Percentiles rank a stretch among this genome's conserved stretches.
These are phyloP conservation scores for Dactylellina sp. DNA, from an alignment of 2,329 filamentous ascomycete species.

Conservation along the genomic window DNA sequence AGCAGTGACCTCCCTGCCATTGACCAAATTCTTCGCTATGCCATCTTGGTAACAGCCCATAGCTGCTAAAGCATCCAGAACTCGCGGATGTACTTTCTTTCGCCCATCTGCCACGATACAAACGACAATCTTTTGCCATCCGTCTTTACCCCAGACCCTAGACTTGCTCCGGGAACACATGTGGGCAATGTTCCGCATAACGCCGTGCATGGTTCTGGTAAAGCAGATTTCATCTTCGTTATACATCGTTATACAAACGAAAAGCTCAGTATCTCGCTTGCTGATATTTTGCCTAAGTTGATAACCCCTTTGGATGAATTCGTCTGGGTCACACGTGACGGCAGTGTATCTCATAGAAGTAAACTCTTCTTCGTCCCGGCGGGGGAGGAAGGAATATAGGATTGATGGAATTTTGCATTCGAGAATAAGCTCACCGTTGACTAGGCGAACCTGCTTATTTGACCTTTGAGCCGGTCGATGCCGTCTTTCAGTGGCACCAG, in stretches of 20 bases:
- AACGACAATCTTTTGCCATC: constrained; percentile 99
- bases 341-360: constrained; percentile 99
- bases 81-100: constrained; percentile 90
- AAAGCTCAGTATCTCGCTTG: constrained; percentile 88
- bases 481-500: constrained; percentile 85
- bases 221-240: constrained; percentile 98
- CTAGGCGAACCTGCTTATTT: constrained; percentile 92
- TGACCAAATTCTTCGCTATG: constrained; percentile 98
- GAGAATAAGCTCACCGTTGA: constrained; percentile 96
- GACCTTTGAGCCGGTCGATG: constrained; percentile 83
- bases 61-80: constrained; percentile 90
- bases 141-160: constrained; percentile 93
- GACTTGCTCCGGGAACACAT: constrained; percentile 94
- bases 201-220: constrained; percentile 96
- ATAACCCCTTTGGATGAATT: constrained; percentile 89
- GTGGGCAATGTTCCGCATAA: constrained; percentile 97
- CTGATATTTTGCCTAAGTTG: constrained; percentile 93
- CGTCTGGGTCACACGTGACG: constrained; percentile 96
- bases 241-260: constrained; percentile 99
- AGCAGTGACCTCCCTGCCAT: constrained; percentile 91
- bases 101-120: constrained; percentile 96
- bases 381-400: constrained; percentile 93
- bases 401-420: constrained; percentile 99
- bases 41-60: constrained; percentile 99
- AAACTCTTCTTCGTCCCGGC: constrained; percentile 93